Base-by-base conservation (phyloP, 1,139 yeast genomes). In the Magnusiomyces paraingens region DNA sequence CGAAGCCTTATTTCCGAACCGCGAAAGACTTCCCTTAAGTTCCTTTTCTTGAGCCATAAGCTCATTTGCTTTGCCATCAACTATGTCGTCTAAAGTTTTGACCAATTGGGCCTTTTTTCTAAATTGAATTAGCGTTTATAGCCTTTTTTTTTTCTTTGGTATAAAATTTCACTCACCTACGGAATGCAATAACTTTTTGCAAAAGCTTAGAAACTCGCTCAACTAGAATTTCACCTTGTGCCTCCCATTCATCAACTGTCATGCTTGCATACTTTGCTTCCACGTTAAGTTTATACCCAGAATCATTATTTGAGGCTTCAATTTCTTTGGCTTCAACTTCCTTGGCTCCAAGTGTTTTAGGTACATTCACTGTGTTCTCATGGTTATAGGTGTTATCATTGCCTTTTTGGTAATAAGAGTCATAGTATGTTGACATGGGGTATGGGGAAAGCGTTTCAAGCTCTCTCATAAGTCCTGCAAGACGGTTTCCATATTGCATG, bases 221-320 rank as follows among this genome's bases (percentile, higher is more conserved):
- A 8, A 49, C 42, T 6, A 60, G 50, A 21, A 21, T n/a, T 5
- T 52, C 53, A 8, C 62, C 60, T 11, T 53, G 51, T 8, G 26
- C 26, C 15, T 57, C 56, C 62, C 62, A 60, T 18, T 59, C 60
- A 17, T 52, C 53, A 22, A 56, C 48, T 12, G 55, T 50, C 60
- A 55, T 58, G 29, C 42, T 45, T 22, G 54, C 56, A 47, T 55
- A 58, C n/a, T 48, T 29, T 43, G 20, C 46, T 12, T 12, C 32
- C 2, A 10, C 2, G 18, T 6, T 40, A 12, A 17, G 18, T 40
- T 40, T 40, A 26, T 26, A 4, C 32, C 8, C 8, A 8, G 32
- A 26, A 26, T 26, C 8, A 26, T 26, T 8, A 26, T 26, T 26
- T 26, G 8, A 26, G 8, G 32, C 8, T 5, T 26, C 8, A 5